Percentiles rank a stretch among this genome's conserved stretches.
Evolutionary conservation across 2,329 filamentous ascomycete genomes (phyloP).

Genomic region (Pyrenophora graminea): DNA sequence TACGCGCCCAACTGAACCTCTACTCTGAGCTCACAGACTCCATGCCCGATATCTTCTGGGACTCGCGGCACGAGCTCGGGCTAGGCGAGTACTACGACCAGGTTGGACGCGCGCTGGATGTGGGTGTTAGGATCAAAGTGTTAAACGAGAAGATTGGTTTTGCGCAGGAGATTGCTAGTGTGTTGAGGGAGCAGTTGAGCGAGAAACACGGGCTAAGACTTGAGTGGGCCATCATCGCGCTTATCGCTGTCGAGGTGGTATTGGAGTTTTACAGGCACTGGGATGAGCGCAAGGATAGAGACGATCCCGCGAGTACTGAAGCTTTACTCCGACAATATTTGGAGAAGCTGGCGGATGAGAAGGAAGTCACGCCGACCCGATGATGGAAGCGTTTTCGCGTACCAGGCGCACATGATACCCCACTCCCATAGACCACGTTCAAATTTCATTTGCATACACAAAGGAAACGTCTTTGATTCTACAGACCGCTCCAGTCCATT

Average conservation of each 20-base stretch:
- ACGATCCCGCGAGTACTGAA: slow-evolving; percentile 50
- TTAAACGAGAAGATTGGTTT: slow-evolving; percentile 98
- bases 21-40: slow-evolving; percentile 97
- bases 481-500: slow-evolving; percentile 21
- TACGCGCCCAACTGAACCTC: slow-evolving; percentile 91
- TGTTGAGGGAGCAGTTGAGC: slow-evolving; percentile 83
- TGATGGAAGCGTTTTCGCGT: not conserved
- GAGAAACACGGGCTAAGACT: slow-evolving; percentile 87
- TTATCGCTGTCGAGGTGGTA: slow-evolving; percentile 89
- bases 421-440: slow-evolving; percentile 20
- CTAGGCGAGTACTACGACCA: slow-evolving; percentile 95
- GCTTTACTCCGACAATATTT: slow-evolving; percentile 47
- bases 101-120: slow-evolving; percentile 86
- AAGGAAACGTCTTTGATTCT: slow-evolving; percentile 29
- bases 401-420: slow-evolving; percentile 25
- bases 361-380: not conserved
- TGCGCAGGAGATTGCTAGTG: slow-evolving; percentile 89
- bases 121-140: slow-evolving; percentile 85
- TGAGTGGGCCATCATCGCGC: slow-evolving; percentile 93
- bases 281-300: slow-evolving; percentile 59
- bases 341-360: slow-evolving; percentile 17
- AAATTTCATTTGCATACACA: slow-evolving; percentile 10
- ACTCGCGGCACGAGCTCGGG: slow-evolving; percentile 82
- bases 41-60: slow-evolving; percentile 96
- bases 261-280: slow-evolving; percentile 80